These are phyloP conservation scores for Drosera capensis DNA, from an alignment of 148 eudicot genomes.

Conservation along the genomic window DNA sequence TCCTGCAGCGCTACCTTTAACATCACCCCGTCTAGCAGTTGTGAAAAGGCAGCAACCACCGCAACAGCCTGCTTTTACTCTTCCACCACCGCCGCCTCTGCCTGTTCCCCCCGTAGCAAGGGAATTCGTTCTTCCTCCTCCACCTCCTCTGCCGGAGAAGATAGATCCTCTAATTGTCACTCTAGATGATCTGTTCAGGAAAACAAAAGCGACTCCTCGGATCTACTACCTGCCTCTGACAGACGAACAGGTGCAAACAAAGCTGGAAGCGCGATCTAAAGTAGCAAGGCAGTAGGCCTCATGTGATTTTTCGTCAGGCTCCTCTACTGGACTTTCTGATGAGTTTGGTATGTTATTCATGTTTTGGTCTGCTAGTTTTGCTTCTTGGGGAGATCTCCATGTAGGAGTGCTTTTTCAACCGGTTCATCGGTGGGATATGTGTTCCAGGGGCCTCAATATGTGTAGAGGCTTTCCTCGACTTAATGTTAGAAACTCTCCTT, in stretches of 20 bases:
- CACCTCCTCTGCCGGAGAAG: constrained; percentile 37
- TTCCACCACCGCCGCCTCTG: constrained; percentile 75
- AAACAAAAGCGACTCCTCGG: constrained; percentile 77
- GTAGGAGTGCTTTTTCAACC: too few species aligned
- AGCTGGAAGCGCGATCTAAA: not conserved
- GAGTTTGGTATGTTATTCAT: too few species aligned
- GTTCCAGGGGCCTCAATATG: too few species aligned
- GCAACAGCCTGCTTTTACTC: constrained; percentile 32
- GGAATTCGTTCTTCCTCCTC: constrained; percentile 34
- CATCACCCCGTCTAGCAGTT: constrained; percentile 41
- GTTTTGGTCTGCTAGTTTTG: too few species aligned
- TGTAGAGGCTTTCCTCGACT: too few species aligned
- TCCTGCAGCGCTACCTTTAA: constrained; percentile 20
- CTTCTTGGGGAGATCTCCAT: too few species aligned
- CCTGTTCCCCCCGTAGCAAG: constrained; percentile 38
- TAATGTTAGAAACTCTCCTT: too few species aligned
- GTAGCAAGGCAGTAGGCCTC: not conserved
- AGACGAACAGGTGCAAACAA: constrained; percentile 47
- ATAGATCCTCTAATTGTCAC: constrained; percentile 71
- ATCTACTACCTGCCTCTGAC: constrained; percentile 83
- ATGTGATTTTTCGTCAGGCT: too few species aligned
- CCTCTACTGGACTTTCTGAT: too few species aligned
- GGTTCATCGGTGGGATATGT: too few species aligned
- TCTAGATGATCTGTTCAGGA: constrained; percentile 81
- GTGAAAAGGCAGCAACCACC: constrained; percentile 28